Evolutionary conservation across 768 basidiomycete species (phyloP).

Genomic region (Suillus subaureus): DNA sequence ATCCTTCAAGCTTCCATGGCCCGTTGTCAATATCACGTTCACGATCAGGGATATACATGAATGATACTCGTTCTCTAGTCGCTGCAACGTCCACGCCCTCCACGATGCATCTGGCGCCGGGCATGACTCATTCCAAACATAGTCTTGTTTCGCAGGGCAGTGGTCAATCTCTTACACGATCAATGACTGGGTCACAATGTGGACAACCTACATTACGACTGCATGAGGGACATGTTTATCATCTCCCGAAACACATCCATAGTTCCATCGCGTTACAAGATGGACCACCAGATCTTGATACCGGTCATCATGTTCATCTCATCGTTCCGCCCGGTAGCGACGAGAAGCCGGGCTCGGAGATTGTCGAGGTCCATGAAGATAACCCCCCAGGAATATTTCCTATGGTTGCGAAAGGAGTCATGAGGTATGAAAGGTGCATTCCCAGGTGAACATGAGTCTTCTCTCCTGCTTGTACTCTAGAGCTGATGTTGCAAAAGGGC

Average conservation of each 20-base stretch:
- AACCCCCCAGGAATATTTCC: constrained; percentile 18
- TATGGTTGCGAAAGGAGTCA: constrained; percentile 17
- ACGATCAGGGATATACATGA: not conserved
- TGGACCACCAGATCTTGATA: not conserved
- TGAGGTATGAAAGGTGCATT: constrained; percentile 13
- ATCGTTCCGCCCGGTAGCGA: constrained; percentile 8
- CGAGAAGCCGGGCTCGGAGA: constrained; percentile 11
- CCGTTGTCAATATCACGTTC: not conserved
- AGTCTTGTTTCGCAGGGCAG: not conserved
- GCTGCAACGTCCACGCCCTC: not conserved
- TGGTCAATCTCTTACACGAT: not conserved
- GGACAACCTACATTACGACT: not conserved
- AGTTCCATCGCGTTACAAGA: not conserved
- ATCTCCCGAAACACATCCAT: not conserved
- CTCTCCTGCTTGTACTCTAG: not conserved
- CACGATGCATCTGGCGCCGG: not conserved
- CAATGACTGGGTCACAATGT: not conserved
- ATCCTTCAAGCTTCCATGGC: not conserved
- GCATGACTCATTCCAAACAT: not conserved
- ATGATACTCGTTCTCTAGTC: not conserved
- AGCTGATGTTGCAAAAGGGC: not conserved
- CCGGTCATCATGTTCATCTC: not conserved
- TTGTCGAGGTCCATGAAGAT: not conserved
- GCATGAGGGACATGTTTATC: not conserved
- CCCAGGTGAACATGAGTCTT: not conserved